Base-by-base conservation (phyloP, 2,329 filamentous ascomycete species). In the Aureobasidium musti region DNA sequence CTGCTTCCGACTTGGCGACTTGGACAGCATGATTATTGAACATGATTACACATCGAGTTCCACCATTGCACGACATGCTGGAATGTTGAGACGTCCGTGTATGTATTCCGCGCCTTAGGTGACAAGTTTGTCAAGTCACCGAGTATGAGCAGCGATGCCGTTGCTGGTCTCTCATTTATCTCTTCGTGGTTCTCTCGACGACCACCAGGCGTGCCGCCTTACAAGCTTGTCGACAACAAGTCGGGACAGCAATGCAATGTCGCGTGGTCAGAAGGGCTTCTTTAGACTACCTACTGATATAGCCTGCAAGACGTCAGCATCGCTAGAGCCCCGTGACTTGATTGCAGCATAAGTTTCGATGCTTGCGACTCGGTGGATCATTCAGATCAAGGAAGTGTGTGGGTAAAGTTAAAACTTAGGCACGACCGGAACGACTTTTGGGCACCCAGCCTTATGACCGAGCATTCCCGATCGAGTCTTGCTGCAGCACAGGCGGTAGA, bases 391-490 rank as follows among this genome's bases (percentile, higher is more conserved):
- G 57, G 39, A 35, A 61, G 49, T 5, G 7, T 11, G 41, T 49
- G 57, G 37, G 7, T 41, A 61, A 61, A 61, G 57, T 61, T 28
- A 47, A 61, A 61, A 61, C 19, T 21, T 61, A 47, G 57, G 57
- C 43, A 47, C 41, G n/a, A 11, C 26, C 57, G 41, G 57, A 59
- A 33, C 17, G 26, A 43, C 37, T 59, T 14, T 49, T 37, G 43
- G 45, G 21, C 8, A 10, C 30, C 13, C 21, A 21, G 56, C 57
- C 57, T 19, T 30, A 19, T 49, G 37, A n/a, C 57, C 57, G 57
- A 26, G 39, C 35, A 52, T 17, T 19, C 23, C 30, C 19, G 7
- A 8, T 11, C 10, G 8, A 7, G 10, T 61, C 23, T 17, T 59
- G 39, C 26, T 59, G 17, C 26, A 43, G 41, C 4, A 8, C 11